Evolutionary conservation across 108 stramenopile species (phyloP), one percentile per base, ranked within the genome.

Genomic region (Mayamaea pseudoterrestris): DNA sequence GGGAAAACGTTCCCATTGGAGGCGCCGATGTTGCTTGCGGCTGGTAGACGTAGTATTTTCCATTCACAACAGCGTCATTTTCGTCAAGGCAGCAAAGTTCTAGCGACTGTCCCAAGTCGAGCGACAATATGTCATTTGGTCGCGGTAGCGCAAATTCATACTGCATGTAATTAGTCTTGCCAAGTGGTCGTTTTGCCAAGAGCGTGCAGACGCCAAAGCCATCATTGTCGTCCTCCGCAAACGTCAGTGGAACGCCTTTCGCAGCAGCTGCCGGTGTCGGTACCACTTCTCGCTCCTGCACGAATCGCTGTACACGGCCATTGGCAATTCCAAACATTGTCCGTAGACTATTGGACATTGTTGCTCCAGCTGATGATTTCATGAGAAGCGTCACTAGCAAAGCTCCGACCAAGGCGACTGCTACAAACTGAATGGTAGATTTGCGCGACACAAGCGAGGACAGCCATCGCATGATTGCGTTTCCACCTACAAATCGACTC

Each of bases 131-230:
- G 46, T 73, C 60, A 13, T 76, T 61, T 18, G 63, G 32, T 32
- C 59, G 45, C 23, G 80, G 80, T 4, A 81, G 50, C 11, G 55
- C 50, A 49, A 81, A 81, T 16, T 71, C 69, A 50, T 71, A 74
- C 44, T 69, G 51, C 13, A 61, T 62, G 48, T 65, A 81, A 17
- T 50, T 27, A 31, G 49, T 59, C 12, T 68, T 66, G 2, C 69
- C 74, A 9, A 74, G 22, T n/a, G 35, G 47, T 41, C 41, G 45
- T 37, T 49, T 57, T 11, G 67, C 53, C 29, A 54, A 50, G 32
- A 73, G 57, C 9, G 77, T 74, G 36, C 77, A 78, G 22, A 68
- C 64, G 26, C 77, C 72, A 72, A 72, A 78, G 30, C 77, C 72
- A 13, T 70, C 77, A 31, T 74, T 66, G 0, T 50, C 77, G 22